Base-by-base conservation (phyloP, 2,329 filamentous ascomycete genomes). In the Alternaria hordeiaustralica region DNA sequence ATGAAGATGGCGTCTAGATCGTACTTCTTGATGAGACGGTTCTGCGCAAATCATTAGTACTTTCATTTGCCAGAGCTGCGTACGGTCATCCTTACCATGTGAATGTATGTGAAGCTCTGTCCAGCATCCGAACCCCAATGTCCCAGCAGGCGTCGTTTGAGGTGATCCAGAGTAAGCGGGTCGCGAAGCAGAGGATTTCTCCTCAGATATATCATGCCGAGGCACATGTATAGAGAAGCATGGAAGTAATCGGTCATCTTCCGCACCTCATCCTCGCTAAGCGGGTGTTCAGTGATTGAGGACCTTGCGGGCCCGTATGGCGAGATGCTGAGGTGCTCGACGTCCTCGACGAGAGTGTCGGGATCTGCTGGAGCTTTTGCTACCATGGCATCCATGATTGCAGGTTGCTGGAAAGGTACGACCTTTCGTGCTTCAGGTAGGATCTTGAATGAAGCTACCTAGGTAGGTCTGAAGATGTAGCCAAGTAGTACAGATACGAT, bases 101-200 rank as follows among this genome's bases (percentile, higher is more conserved):
- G 91, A 82, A 93, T 92, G 79, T 89, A 94, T 33, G 90, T 92
- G 80, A 94, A 94, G 62, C 90, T 89, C 79, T 94, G 92, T 13
- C 91, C 92, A n/a, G 92, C 89, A 54, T 92, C 91, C 3, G 90
- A 92, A 58, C 92, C 92, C 85, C 92, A 94, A 76, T 94, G 92
- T 43, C 92, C 92, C 3, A 94, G 84, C 9, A 94, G 83, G 68
- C 92, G 88, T 63, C 87, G 84, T 81, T 94, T 94, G 81, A 94
- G 84, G 74, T 94, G 89, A 58, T 92, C 88, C 30, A 87, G 82
- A 70, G 87, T 87, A 67, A 93, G 84, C 1, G 90, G 89, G 70
- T 93, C 87, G 63, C 86, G 86, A 46, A 94, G 87, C 12, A 94
- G 85, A 13, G 91, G 89, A 67, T 94, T 94, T 43, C 90, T 85